Evolutionary conservation across 2,329 filamentous ascomycete species (phyloP).

Genomic region (Aspergillus japonicus): DNA sequence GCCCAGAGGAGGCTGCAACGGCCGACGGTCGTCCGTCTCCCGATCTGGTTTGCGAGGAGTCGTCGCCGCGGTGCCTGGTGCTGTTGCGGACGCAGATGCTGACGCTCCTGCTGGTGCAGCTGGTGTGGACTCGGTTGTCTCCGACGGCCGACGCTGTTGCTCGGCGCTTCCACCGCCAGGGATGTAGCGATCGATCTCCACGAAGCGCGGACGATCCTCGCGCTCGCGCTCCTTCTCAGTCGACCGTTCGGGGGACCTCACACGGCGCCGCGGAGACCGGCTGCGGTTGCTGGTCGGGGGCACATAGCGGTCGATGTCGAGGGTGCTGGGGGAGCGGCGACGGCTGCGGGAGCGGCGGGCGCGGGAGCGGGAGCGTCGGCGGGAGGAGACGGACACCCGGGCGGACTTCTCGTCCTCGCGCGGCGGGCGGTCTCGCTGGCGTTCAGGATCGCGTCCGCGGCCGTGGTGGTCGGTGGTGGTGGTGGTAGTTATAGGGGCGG

Average conservation of each 20-base stretch:
- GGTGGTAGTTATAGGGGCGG: background rate
- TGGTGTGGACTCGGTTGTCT: slow-evolving; percentile 16
- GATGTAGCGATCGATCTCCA: slow-evolving; percentile 48
- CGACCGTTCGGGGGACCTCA: slow-evolving; percentile 35
- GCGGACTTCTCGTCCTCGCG: slow-evolving; percentile 21
- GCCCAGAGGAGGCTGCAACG: background rate
- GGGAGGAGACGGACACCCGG: slow-evolving; percentile 18
- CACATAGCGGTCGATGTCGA: slow-evolving; percentile 47
- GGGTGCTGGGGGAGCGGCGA: slow-evolving; percentile 31
- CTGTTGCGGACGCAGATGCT: slow-evolving; percentile 15
- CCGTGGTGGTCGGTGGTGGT: slow-evolving; percentile 4
- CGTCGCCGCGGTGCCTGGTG: slow-evolving; percentile 7
- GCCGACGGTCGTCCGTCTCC: slow-evolving; percentile 24
- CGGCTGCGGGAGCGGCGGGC: slow-evolving; percentile 27
- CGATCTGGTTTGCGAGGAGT: slow-evolving; percentile 15
- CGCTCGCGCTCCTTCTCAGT: slow-evolving; percentile 28
- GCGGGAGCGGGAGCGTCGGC: slow-evolving; percentile 35
- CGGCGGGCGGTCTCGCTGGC: background rate
- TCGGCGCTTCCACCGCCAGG: slow-evolving; percentile 37
- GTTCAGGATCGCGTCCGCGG: slow-evolving; percentile 10
- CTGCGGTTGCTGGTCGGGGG: slow-evolving; percentile 42
- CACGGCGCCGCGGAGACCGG: slow-evolving; percentile 41
- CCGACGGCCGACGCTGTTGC: slow-evolving; percentile 12
- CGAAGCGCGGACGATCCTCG: slow-evolving; percentile 30
- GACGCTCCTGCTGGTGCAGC: too few relatives aligned